Conservation (phyloP, 2,329 filamentous ascomycete genomes). For the Stromatinia cepivora region DNA sequence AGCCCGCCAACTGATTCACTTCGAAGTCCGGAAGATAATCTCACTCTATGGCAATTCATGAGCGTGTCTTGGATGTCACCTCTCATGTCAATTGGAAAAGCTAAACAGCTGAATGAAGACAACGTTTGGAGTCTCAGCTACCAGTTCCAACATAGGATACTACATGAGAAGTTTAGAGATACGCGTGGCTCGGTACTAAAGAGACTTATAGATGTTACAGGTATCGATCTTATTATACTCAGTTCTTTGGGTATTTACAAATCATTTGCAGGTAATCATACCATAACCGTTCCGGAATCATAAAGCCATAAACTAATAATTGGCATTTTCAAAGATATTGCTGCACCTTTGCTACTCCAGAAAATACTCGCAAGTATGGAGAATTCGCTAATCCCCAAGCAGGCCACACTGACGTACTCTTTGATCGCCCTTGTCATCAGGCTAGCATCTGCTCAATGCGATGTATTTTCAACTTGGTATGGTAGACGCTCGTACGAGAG, state of each 20-base stretch:
- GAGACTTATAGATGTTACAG: slow-evolving; percentile 73
- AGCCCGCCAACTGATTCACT: slow-evolving; percentile 56
- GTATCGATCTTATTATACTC: slow-evolving; percentile 68
- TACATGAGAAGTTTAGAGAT: slow-evolving; percentile 74
- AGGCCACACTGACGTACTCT: slow-evolving; percentile 65
- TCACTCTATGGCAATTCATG: slow-evolving; percentile 82
- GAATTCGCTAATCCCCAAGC: slow-evolving; percentile 49
- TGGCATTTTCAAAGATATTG: slow-evolving; percentile 47
- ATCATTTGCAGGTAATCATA: slow-evolving; percentile 51
- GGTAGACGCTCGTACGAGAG: slow-evolving; percentile 81
- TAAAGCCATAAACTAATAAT: not conserved
- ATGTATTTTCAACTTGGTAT: slow-evolving; percentile 75
- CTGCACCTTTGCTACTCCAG: slow-evolving; percentile 69
- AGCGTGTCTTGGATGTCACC: slow-evolving; percentile 80
- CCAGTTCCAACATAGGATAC: slow-evolving; percentile 76
- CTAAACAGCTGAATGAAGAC: slow-evolving; percentile 68
- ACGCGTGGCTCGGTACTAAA: slow-evolving; percentile 70
- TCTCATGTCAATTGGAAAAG: slow-evolving; percentile 64
- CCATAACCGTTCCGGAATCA: not conserved
- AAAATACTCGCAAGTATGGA: slow-evolving; percentile 68
- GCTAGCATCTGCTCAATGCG: slow-evolving; percentile 62
- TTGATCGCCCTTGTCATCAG: slow-evolving; percentile 60
- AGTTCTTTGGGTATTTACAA: slow-evolving; percentile 61
- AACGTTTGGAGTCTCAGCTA: slow-evolving; percentile 81
- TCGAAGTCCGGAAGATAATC: slow-evolving; percentile 77